phyloP scores from a whole-genome alignment of 2,329 filamentous ascomycete species.

The Sporothrix variecibatus region DNA sequence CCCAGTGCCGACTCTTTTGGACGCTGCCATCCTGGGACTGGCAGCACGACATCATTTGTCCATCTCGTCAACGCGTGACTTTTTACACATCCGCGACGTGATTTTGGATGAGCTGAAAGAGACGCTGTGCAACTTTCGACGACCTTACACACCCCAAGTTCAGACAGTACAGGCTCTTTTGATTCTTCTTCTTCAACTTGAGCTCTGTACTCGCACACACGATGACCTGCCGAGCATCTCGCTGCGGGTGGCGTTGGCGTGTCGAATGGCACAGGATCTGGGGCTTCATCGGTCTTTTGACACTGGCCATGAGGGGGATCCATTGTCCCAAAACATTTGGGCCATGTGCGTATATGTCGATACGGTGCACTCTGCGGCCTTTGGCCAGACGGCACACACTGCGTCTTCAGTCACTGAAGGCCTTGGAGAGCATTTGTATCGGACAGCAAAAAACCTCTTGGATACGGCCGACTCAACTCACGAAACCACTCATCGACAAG shows the following conservation, averaged over 20 bases:
- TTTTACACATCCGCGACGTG: conserved; percentile 14
- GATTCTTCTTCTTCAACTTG: background rate
- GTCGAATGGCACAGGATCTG: background rate
- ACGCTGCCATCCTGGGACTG: conserved; percentile 7
- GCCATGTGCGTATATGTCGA: background rate
- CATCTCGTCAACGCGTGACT: conserved; percentile 17
- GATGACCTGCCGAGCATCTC: conserved; percentile 1
- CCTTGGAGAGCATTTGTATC: background rate
- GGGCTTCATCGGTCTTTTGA: background rate
- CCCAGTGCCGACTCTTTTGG: background rate
- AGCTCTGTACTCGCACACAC: background rate
- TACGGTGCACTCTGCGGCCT: background rate
- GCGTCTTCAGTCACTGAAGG: background rate
- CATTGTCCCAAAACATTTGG: background rate
- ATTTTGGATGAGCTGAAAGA: background rate
- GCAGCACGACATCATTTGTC: conserved; percentile 2
- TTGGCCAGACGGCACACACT: background rate
- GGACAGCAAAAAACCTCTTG: background rate
- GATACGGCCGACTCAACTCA: background rate
- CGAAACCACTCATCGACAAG: background rate
- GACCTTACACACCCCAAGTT: background rate
- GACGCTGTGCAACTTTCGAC: conserved; percentile 12
- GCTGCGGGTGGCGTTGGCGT: background rate
- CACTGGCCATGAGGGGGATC: background rate
- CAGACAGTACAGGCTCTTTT: background rate